phyloP scores from a whole-genome alignment of 2,329 filamentous ascomycete genomes.

The Aspergillus hiratsukae region DNA sequence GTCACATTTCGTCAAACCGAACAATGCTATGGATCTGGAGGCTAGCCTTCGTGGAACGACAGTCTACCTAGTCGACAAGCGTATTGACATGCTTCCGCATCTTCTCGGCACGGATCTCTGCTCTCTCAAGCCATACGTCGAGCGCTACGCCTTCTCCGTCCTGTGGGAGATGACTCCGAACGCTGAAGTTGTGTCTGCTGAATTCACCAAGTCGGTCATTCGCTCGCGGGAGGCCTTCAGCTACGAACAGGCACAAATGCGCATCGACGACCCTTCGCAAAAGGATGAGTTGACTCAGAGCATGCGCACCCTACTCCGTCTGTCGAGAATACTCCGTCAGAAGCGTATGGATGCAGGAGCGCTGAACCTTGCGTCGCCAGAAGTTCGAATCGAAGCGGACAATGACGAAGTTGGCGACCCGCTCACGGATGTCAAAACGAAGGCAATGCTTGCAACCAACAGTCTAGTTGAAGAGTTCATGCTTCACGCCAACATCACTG shows the following conservation, averaged over 20 bases:
- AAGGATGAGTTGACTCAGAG: conserved; percentile 84
- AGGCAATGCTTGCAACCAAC: conserved; percentile 90
- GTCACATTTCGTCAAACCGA: conserved; percentile 97
- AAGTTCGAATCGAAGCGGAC: conserved; percentile 92
- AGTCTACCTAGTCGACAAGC: conserved; percentile 96
- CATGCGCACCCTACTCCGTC: conserved; percentile 78
- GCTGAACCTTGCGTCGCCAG: conserved; percentile 91
- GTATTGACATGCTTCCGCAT: conserved; percentile 98
- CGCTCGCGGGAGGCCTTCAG: conserved; percentile 94
- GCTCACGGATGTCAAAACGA: conserved; percentile 85
- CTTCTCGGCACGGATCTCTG: conserved; percentile 93
- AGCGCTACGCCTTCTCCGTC: conserved; percentile 81
- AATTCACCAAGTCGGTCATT: conserved; percentile 97
- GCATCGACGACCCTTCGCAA: conserved; percentile 84
- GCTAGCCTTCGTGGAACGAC: conserved; percentile 92
- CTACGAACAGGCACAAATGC: conserved; percentile 91
- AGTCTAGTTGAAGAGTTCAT: conserved; percentile 99
- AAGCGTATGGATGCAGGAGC: conserved; percentile 96
- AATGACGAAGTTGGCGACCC: conserved; percentile 95
- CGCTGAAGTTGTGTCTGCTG: conserved; percentile 77
- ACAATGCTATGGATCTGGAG: conserved; percentile 94
- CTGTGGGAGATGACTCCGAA: conserved; percentile 84
- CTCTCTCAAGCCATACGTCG: conserved; percentile 96
- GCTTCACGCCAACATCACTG: conserved; percentile 94
- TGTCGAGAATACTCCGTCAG: conserved; percentile 89